Base-by-base conservation (phyloP, 116 monocot genomes). In the Cymodocea nodosa region DNA sequence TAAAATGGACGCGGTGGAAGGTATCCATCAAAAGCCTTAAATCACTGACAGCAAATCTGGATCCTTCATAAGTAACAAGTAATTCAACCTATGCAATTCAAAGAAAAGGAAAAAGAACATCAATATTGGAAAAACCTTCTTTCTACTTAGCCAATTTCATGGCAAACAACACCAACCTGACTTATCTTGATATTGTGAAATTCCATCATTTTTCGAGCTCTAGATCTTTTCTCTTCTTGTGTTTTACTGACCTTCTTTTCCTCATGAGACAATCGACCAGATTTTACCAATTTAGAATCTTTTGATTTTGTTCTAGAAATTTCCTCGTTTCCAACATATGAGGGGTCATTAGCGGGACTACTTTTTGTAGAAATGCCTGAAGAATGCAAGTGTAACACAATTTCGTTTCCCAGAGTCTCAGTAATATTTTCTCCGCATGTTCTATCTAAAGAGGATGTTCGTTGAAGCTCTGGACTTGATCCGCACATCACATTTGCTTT, bases 141-240 rank as follows among this genome's bases (percentile, higher is more conserved):
- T 23, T 20, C 24, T 16, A 62, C 9, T 35, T 30, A 35, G 10
- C 17, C 36, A 44, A 4, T 22, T 23, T 62, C 3, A 75, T 49
- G 37, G 15, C 23, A 53, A 49, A 72, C 53, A 16, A 49, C 59
- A 66, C 35, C 2, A 73, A 98, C 99, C 99, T 99, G 92, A 74
- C 99, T 89, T 66, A 99, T 99, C 74, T 85, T 99, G 69, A 99
- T 99, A 67, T 99, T 92, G 68, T 86, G 84, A 54, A 99, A 99
- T 57, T 99, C 99, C 92, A 89, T 92, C 84, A 89, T 81, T 57
- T 84, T 92, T 30, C 89, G 74, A 63, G 79, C 24, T 73, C 87
- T 82, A 25, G 89, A 66, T 76, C 81, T 84, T 68, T 99, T 99
- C 14, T 99, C 99, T 68, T 99, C 99, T 44, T 82, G 86, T 36